These are phyloP conservation scores for Sugiyamaella sp. DNA, from an alignment of 1,139 yeast species.

Conservation along the genomic window DNA sequence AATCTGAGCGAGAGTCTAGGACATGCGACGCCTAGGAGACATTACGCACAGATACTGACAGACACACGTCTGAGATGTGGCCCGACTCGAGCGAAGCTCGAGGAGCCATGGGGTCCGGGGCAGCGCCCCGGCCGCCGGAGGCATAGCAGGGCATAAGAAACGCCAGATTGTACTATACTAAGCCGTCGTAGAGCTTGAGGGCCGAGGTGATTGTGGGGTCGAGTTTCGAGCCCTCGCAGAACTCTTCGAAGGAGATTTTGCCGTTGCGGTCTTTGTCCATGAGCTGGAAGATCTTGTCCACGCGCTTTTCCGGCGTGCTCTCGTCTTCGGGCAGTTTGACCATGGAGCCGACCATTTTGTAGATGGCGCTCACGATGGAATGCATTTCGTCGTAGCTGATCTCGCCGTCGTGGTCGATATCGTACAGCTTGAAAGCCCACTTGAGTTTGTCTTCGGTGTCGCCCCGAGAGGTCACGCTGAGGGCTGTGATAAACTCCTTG, in stretches of 20 bases:
- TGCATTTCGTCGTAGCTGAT: constrained; percentile 78
- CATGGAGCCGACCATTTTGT: constrained; percentile 96
- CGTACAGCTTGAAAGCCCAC: constrained; percentile 85
- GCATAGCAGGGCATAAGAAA: not conserved
- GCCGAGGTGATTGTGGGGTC: constrained; percentile 86
- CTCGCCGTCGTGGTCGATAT: constrained; percentile 74
- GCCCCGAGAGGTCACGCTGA: constrained; percentile 89
- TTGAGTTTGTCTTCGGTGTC: constrained; percentile 79
- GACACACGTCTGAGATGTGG: too few species aligned
- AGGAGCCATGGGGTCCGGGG: not conserved
- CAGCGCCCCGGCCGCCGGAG: constrained; percentile 3
- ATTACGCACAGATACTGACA: too few species aligned
- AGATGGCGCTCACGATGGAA: constrained; percentile 77
- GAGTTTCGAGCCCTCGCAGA: constrained; percentile 74
- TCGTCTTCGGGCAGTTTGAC: constrained; percentile 91
- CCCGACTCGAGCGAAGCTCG: not conserved
- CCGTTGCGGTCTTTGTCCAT: constrained; percentile 73
- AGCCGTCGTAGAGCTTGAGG: constrained; percentile 63
- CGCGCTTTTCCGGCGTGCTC: constrained; percentile 86
- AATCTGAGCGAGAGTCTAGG: too few species aligned
- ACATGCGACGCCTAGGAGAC: too few species aligned
- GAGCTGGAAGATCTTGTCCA: constrained; percentile 72
- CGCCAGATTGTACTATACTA: constrained; percentile 35
- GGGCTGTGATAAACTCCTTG: constrained; percentile 86
- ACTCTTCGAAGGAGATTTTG: constrained; percentile 76